Base-by-base conservation (phyloP, 192 early-diverging fungal genomes). In the Linderina pennispora region DNA sequence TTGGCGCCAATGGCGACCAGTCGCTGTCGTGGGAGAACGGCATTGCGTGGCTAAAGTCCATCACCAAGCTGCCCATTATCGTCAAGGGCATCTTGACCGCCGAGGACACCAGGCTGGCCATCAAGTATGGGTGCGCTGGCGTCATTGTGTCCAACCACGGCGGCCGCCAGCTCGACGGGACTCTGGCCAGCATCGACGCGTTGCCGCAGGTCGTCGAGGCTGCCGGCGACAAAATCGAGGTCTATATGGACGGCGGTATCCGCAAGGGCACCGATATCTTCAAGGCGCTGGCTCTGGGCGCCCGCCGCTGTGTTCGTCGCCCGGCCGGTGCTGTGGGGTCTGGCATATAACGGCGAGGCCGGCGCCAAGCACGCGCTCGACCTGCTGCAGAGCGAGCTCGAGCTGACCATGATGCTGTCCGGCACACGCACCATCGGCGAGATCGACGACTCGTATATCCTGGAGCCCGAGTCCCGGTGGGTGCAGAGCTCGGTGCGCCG, bases 81-180 rank as follows among this genome's bases (percentile, higher is more conserved):
- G 77, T 97, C 35, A 99, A 99, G 69, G 97, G 97, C 40, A 75
- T 99, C 9, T 77, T 95, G 53, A 85, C 82, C 8, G 88, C 78
- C 18, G 91, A 90, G 26, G 97, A 99, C 71, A 92, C 97, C 22
- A 75, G 84, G 7, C 49, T 89, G 39, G 94, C 97, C 2, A 86
- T 84, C 23, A 37, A 82, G 35, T 45, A 78, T 43, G 94, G 92
- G 7, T 79, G 84, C 40, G 78, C 78, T 15, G 97, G 88, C 35
- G 81, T 98, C 34, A 83, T 97, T 16, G 72, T 99, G 13, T 91
- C 87, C 32, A 99, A 99, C 62, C 97, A 99, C 56, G 97, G 95
- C 39, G 97, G 97, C 15, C 76, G 97, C 4, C 97, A 99, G 65
- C 63, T 99, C 37, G 97, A 98, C 44, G 86, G 85, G 6, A 62